Evolutionary conservation across 176 grass and related monocot species (phyloP).

Genomic region (Phoenix dactylifera): DNA sequence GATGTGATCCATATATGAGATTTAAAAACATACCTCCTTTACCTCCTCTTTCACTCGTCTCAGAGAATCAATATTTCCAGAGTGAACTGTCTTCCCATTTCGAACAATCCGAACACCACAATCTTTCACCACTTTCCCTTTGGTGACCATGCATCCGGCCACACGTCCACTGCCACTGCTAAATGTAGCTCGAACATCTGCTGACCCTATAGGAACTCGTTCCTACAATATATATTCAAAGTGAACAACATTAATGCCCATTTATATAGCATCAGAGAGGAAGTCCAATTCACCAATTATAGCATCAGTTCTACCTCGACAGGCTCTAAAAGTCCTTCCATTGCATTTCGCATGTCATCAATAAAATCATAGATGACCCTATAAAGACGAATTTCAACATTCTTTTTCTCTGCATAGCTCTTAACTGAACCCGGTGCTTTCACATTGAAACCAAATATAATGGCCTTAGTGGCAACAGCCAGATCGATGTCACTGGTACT

Average conservation of each 20-base stretch:
- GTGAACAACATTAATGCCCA: not conserved
- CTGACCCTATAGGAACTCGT: constrained; percentile 67
- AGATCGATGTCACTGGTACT: constrained; percentile 81
- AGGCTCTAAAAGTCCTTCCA: constrained; percentile 93
- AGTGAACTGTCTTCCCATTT: constrained; percentile 57
- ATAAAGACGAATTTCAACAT: constrained; percentile 87
- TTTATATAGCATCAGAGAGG: too few relatives aligned
- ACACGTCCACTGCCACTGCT: constrained; percentile 86
- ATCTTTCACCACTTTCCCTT: constrained; percentile 67
- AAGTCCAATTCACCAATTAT: too few relatives aligned
- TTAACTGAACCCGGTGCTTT: constrained; percentile 75
- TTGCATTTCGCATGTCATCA: constrained; percentile 85
- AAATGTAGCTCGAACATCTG: constrained; percentile 84
- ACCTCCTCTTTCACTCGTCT: constrained; percentile 90
- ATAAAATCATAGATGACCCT: constrained; percentile 92
- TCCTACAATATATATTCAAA: constrained; percentile 36
- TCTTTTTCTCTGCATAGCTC: constrained; percentile 76
- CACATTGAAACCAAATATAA: constrained; percentile 96
- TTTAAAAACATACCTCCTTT: constrained; percentile 61
- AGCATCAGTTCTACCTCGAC: constrained; percentile 51
- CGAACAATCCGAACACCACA: constrained; percentile 68
- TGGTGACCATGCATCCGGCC: constrained; percentile 82
- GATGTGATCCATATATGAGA: not conserved
- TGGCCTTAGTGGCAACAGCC: constrained; percentile 66
- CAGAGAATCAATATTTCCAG: constrained; percentile 64